phyloP scores from a whole-genome alignment of 495 filamentous ascomycete genomes.

The Pyrenula aspistea region DNA sequence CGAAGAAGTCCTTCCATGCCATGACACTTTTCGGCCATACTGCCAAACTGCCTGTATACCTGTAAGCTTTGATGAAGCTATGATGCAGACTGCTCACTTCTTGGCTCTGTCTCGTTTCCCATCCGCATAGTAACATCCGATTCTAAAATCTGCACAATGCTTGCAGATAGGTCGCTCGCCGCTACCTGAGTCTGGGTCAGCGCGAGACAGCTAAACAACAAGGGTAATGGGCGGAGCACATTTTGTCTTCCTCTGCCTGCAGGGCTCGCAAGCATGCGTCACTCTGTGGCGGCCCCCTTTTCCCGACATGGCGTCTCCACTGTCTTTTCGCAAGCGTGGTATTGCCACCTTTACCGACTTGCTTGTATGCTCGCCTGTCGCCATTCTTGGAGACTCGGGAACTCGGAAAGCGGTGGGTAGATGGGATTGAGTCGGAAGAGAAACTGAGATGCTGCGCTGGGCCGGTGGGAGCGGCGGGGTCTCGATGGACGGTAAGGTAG shows the following conservation, averaged over 20 bases:
- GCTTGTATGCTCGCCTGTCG: neutral
- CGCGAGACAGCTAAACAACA: neutral
- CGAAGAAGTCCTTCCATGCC: slow-evolving; percentile 38
- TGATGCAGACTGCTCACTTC: slow-evolving; percentile 23
- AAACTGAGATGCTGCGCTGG: neutral
- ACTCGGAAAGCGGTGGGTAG: neutral
- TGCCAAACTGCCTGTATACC: slow-evolving; percentile 29
- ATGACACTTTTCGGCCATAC: slow-evolving; percentile 29
- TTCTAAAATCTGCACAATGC: slow-evolving; percentile 41
- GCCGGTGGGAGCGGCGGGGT: neutral
- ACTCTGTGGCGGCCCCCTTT: slow-evolving; percentile 20
- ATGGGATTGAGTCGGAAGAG: neutral
- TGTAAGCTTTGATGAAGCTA: slow-evolving; percentile 4
- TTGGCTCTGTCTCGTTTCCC: slow-evolving; percentile 47
- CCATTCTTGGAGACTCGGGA: neutral
- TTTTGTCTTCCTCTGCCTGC: slow-evolving; percentile 55
- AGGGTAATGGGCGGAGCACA: slow-evolving; percentile 22
- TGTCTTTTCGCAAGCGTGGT: slow-evolving; percentile 18
- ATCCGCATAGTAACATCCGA: slow-evolving; percentile 39
- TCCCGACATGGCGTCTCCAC: slow-evolving; percentile 2
- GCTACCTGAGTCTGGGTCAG: neutral
- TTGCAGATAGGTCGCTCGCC: slow-evolving; percentile 45
- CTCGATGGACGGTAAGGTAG: neutral
- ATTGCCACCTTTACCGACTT: slow-evolving; percentile 31
- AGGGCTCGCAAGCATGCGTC: slow-evolving; percentile 57